Percentiles rank a stretch among this genome's conserved stretches.
These are phyloP conservation scores for Phaeosphaeriaceae sp. DNA, from an alignment of 2,329 filamentous ascomycete species.

Conservation along the genomic window DNA sequence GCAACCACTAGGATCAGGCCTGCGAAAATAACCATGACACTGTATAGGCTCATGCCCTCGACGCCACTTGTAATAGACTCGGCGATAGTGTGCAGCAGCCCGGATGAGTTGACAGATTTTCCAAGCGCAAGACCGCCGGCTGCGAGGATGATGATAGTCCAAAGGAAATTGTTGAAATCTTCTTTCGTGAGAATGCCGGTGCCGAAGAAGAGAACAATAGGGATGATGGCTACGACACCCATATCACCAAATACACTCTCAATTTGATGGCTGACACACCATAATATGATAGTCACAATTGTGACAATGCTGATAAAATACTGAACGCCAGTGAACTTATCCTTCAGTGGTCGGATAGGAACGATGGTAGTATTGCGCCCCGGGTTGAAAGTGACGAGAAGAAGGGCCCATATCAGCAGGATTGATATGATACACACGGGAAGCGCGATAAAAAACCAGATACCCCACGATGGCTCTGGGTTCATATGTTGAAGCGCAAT, in stretches of 20 bases:
- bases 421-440: constrained; percentile 92
- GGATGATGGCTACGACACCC: constrained; percentile 97
- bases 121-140: constrained; percentile 91
- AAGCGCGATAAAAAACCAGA: constrained; percentile 96
- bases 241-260: constrained; percentile 92
- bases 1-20: constrained; percentile 87
- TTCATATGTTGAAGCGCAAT: constrained; percentile 96
- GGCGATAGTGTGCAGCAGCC: constrained; percentile 88
- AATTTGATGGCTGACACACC: constrained; percentile 91
- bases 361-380: constrained; percentile 86
- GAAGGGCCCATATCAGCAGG: constrained; percentile 83
- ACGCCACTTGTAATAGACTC: constrained; percentile 75
- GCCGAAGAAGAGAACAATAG: constrained; percentile 94
- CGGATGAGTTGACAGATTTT: constrained; percentile 92
- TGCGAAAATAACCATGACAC: constrained; percentile 84
- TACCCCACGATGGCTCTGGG: constrained; percentile 87
- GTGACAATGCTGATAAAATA: constrained; percentile 92
- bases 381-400: constrained; percentile 85
- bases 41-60: constrained; percentile 80
- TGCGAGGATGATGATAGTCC: constrained; percentile 99
- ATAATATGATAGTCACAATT: constrained; percentile 81
- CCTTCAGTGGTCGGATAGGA: constrained; percentile 86
- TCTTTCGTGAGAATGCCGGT: constrained; percentile 96
- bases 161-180: constrained; percentile 99
- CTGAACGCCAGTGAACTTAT: constrained; percentile 85